phyloP scores from a whole-genome alignment of 345 rosid species.

The Hibiscus mutabilis region DNA sequence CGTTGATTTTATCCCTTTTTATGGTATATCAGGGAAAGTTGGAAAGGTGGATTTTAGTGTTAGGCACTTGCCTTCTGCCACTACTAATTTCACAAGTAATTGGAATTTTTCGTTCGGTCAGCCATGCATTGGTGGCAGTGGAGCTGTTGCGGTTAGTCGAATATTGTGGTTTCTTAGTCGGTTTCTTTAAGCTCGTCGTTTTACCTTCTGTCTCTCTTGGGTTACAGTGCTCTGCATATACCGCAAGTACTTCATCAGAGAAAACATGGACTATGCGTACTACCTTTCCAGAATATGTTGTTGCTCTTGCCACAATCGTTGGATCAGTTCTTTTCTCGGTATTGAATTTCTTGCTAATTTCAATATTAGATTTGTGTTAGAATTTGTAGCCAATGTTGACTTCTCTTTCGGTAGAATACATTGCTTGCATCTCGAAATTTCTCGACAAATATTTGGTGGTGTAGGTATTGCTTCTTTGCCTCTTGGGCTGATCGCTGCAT shows the following conservation, averaged over 20 bases:
- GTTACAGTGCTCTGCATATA: slow-evolving; percentile 75
- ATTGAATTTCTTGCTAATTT: slow-evolving; percentile 20
- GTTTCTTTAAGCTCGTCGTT: neutral
- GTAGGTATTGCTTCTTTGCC: slow-evolving; percentile 97
- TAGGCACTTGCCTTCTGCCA: slow-evolving; percentile 79
- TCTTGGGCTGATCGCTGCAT: slow-evolving; percentile 85
- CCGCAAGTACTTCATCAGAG: slow-evolving; percentile 64
- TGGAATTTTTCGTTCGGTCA: slow-evolving; percentile 58
- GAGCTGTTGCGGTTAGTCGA: slow-evolving; percentile 47
- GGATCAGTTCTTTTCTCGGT: slow-evolving; percentile 97
- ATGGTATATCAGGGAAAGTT: slow-evolving; percentile 49
- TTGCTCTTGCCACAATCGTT: slow-evolving; percentile 93
- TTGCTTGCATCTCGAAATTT: slow-evolving; percentile 9
- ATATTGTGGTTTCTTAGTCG: neutral
- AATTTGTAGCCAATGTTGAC: neutral
- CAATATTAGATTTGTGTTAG: neutral
- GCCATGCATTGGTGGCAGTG: slow-evolving; percentile 59
- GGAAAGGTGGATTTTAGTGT: slow-evolving; percentile 98
- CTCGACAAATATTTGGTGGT: slow-evolving; percentile 86
- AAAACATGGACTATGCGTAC: slow-evolving; percentile 94
- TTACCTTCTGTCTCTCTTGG: slow-evolving; percentile 1
- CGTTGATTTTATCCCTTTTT: slow-evolving; percentile 11
- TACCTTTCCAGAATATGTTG: slow-evolving; percentile 95
- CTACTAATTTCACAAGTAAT: slow-evolving; percentile 60
- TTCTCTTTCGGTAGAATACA: neutral